A percentile compares a stretch with the other conserved stretches of the same genome.
phyloP scores from a whole-genome alignment of 176 grass and related monocot genomes.

The sorghum (Sorghum bicolor) region Sorghum_bicolor_NCBIv3 NC_012870.2:10684501-10685000 shows the following conservation, averaged over 20 bases:
- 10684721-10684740: background rate
- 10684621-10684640: background rate
- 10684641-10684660: slow-evolving; percentile 7
- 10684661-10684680: background rate
- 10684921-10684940: slow-evolving; percentile 98
- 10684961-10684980: slow-evolving; percentile 45
- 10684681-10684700: slow-evolving; percentile 9
- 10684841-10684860: slow-evolving; percentile 82
- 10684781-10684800: slow-evolving; percentile 71
- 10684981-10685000: slow-evolving; percentile 9
- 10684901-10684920: slow-evolving; percentile 91
- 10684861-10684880: slow-evolving; percentile 88
- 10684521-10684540: background rate
- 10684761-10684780: slow-evolving; percentile 19
- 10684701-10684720: background rate
- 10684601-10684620: slow-evolving; percentile 20
- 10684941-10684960: slow-evolving; percentile 91
- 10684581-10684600: slow-evolving; percentile 23
- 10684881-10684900: slow-evolving; percentile 86
- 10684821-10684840: slow-evolving; percentile 95
- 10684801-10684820: slow-evolving; percentile 77
- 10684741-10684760: background rate
- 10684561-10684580: background rate
- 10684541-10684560: slow-evolving; percentile 11
- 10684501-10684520: background rate